Conservation (phyloP, 148 eudicot species). For the Nepenthes gracilis region DNA sequence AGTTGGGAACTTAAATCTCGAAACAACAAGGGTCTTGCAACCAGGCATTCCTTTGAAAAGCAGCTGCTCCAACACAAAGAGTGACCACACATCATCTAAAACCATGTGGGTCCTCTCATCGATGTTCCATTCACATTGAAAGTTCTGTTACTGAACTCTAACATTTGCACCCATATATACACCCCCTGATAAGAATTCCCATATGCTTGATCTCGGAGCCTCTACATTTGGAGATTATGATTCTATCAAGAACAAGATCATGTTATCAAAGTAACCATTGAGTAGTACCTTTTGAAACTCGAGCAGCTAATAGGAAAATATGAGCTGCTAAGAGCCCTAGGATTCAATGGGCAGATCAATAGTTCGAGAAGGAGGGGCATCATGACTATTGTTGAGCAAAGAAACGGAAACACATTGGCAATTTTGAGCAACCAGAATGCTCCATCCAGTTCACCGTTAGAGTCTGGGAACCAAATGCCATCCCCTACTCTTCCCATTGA, state of each 20-base stretch:
- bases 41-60: conserved; percentile 34
- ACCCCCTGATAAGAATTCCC: conserved; percentile 20
- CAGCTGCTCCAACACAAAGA: conserved; percentile 49
- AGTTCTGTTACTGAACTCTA: conserved; percentile 23
- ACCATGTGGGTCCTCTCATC: conserved; percentile 33
- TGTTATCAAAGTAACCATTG: conserved; percentile 40
- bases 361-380: no score
- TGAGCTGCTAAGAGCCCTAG: no score
- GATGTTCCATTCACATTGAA: conserved; percentile 14
- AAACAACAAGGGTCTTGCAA: conserved; percentile 66
- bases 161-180: conserved; percentile 12
- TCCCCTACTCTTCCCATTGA: no score
- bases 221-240: conserved; percentile 81
- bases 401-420: no score
- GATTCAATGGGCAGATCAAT: no score
- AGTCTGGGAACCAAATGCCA: no score
- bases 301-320: no score
- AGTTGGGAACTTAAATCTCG: conserved; percentile 52
- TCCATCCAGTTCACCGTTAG: no score
- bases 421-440: no score
- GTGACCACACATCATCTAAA: conserved; percentile 88
- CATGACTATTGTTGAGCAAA: no score
- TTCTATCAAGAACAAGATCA: conserved; percentile 50
- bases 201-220: conserved; percentile 39
- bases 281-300: no score